Conservation (phyloP, 106 monocot species). For the Dendrobium nobile region DNA sequence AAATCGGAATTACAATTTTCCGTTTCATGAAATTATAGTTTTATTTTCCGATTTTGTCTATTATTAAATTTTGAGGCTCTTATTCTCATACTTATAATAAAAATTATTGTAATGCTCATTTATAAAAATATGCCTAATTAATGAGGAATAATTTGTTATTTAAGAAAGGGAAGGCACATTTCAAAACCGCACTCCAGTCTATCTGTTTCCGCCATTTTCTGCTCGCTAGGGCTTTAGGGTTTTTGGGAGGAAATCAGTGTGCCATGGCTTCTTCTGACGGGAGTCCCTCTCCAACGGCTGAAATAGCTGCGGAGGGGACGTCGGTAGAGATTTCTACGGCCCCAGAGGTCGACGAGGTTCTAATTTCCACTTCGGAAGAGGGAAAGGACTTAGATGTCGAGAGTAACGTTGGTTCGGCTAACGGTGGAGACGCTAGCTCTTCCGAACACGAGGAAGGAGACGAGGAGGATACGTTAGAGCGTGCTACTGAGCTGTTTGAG, state of each 20-base stretch:
- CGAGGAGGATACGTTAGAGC: conserved; percentile 35
- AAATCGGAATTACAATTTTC: no score
- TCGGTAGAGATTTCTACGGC: background rate
- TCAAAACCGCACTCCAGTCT: background rate
- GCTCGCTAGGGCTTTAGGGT: background rate
- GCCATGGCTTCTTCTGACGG: background rate
- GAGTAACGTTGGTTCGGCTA: background rate
- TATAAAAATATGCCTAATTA: no score
- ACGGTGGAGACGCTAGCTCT: conserved; percentile 3
- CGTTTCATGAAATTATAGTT: no score
- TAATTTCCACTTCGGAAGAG: background rate
- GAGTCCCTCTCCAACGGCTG: background rate
- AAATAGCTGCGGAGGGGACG: background rate
- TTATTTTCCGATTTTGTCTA: no score
- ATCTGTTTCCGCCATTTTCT: background rate
- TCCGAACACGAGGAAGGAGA: conserved; percentile 14
- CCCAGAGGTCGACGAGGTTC: background rate
- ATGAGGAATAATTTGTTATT: no score
- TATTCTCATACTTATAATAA: no score
- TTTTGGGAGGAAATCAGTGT: background rate
- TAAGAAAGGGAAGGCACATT: background rate
- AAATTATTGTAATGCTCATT: no score
- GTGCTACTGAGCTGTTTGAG: conserved; percentile 65
- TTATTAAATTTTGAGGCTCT: no score
- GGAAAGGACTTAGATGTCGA: background rate